These are phyloP conservation scores for Skeletonema costatum DNA, from an alignment of 108 stramenopile species.

Conservation along the genomic window DNA sequence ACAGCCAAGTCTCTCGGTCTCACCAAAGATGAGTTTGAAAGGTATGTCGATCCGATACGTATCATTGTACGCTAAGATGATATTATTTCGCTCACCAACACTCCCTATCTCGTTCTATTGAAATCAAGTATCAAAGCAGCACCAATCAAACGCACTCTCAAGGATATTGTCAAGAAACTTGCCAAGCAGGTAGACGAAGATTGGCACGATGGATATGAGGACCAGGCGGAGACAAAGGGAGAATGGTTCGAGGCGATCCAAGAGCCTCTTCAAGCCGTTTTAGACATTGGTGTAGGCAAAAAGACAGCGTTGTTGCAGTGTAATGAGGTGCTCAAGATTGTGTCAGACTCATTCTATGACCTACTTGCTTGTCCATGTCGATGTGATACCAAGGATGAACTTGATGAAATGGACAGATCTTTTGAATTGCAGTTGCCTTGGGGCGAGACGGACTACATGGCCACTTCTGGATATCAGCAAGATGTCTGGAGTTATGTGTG, in stretches of 20 bases:
- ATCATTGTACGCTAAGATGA: no score
- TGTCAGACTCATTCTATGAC: slow-evolving; percentile 10
- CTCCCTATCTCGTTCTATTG: no score
- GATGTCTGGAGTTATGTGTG: slow-evolving; percentile 16
- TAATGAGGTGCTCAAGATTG: slow-evolving; percentile 17
- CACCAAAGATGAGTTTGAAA: slow-evolving; percentile 9
- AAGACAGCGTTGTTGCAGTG: slow-evolving; percentile 5
- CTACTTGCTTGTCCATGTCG: slow-evolving; percentile 10
- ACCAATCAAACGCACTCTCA: not conserved
- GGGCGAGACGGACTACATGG: not conserved
- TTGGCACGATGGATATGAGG: slow-evolving; percentile 12
- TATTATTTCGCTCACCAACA: no score
- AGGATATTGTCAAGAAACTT: slow-evolving; percentile 8
- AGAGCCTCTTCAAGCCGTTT: slow-evolving; percentile 9
- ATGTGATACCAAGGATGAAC: not conserved
- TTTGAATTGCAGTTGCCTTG: slow-evolving; percentile 5
- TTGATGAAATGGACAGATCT: not conserved
- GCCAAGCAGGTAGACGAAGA: slow-evolving; percentile 5
- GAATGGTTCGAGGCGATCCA: slow-evolving; percentile 13
- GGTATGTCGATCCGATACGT: no score
- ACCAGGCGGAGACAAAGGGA: slow-evolving; percentile 1
- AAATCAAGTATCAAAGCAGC: slow-evolving; percentile 8
- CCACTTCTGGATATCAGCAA: not conserved
- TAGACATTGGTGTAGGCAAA: slow-evolving; percentile 15
- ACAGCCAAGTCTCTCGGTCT: slow-evolving; percentile 19